A percentile compares a stretch with the other conserved stretches of the same genome.
Evolutionary conservation across 345 rosid species (phyloP).

Genomic region (Ricinus communis): DNA sequence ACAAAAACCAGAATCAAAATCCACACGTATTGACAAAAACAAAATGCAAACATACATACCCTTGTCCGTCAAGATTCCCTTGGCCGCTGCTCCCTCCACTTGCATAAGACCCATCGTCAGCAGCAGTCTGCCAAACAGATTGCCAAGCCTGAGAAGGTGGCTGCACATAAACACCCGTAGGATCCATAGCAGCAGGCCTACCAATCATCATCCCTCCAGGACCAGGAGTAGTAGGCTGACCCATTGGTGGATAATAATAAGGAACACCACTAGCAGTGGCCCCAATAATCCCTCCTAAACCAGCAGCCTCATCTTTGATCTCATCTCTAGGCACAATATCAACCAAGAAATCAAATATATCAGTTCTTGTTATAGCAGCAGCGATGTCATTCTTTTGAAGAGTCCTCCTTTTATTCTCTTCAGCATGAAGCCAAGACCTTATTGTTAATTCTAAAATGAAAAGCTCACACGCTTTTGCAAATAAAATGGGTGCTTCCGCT

Average conservation of each 20-base stretch:
- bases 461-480: constrained; percentile 94
- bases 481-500: constrained; percentile 89
- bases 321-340: constrained; percentile 92
- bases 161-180: constrained; percentile 63
- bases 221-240: constrained; percentile 48
- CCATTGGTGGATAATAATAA: constrained; percentile 83
- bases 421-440: constrained; percentile 97
- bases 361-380: constrained; percentile 87
- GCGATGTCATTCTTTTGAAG: constrained; percentile 95
- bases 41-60: constrained; percentile 7
- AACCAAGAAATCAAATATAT: constrained; percentile 85
- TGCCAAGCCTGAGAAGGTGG: constrained; percentile 98
- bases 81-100: constrained; percentile 70
- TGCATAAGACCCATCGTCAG: constrained; percentile 65
- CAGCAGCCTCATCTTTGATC: constrained; percentile 78
- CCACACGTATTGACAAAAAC: background rate
- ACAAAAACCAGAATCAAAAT: background rate
- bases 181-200: constrained; percentile 70
- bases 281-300: constrained; percentile 53
- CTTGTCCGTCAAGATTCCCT: constrained; percentile 56
- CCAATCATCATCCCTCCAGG: constrained; percentile 89
- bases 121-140: constrained; percentile 80
- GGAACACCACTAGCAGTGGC: constrained; percentile 81
- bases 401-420: constrained; percentile 89
- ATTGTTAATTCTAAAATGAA: constrained; percentile 91